Conservation (phyloP, 73 alveolate genomes). For the Diophrys sp. region DNA sequence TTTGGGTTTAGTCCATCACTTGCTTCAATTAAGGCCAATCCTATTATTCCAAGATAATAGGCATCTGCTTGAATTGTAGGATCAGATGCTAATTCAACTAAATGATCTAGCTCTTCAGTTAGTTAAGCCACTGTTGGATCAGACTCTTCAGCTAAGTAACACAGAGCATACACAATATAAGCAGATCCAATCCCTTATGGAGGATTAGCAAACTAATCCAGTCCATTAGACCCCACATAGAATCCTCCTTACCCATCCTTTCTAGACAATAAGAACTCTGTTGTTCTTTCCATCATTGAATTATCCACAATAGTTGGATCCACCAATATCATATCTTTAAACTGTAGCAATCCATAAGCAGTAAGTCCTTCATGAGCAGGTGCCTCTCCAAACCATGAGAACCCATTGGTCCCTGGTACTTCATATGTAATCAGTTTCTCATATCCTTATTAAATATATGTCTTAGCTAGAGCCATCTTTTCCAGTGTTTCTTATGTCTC, state of each 20-base stretch:
- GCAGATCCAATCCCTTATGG: constrained; percentile 45
- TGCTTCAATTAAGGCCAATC: constrained; percentile 1
- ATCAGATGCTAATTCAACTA: not conserved
- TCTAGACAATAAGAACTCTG: constrained; percentile 22
- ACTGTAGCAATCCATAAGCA: constrained; percentile 49
- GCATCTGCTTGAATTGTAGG: not conserved
- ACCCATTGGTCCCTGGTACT: constrained; percentile 12
- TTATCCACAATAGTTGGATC: constrained; percentile 16
- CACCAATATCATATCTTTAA: constrained; percentile 35
- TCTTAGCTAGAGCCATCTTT: constrained; percentile 26
- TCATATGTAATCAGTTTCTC: not conserved
- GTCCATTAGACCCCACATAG: constrained; percentile 9
- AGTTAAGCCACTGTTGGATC: constrained; percentile 18
- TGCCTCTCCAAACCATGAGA: constrained; percentile 47
- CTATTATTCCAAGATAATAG: not conserved
- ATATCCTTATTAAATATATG: constrained; percentile 29
- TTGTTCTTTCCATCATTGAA: constrained; percentile 7
- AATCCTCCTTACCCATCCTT: constrained; percentile 43
- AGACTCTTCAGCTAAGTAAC: constrained; percentile 8
- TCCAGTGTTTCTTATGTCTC: constrained; percentile 16
- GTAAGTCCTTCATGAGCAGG: constrained; percentile 63
- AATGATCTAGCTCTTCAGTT: not conserved
- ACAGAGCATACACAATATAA: constrained; percentile 43
- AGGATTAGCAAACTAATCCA: constrained; percentile 52
- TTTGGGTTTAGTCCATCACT: constrained; percentile 35